Base-by-base conservation (phyloP, 2,329 filamentous ascomycete genomes). In the Fusarium dlaminii region DNA sequence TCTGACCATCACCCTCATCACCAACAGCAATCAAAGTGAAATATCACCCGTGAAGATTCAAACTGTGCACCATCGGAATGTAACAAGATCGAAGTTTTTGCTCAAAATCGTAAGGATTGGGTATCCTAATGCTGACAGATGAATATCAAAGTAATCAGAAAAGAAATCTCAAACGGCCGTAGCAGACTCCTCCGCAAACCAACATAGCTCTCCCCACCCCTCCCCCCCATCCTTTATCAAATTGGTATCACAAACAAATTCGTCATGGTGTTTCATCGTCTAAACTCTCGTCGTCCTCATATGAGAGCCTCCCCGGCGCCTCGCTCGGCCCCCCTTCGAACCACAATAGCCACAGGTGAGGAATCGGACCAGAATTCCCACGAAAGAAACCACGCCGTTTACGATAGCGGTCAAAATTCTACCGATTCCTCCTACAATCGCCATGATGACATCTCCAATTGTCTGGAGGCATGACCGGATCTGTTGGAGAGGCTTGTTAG, bases 341-440 rank as follows among this genome's bases (percentile, higher is more conserved):
- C 82, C 82, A 64, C 80, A 80, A 77, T 79, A 81, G 72, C 88
- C 87, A 80, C 88, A 90, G 58, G 87, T 90, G 60, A 94, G 82
- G 85, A 89, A 93, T 72, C 86, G 86, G 82, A 94, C 89, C 81
- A 94, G 86, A 82, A 92, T n/a, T n/a, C n/a, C n/a, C n/a, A n/a
- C n/a, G n/a, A n/a, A n/a, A n/a, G n/a, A n/a, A n/a, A n/a, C n/a
- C n/a, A n/a, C n/a, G n/a, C n/a, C 92, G 81, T 87, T 87, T 82
- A 94, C 88, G 80, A 94, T 91, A 77, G 90, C 90, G 73, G 87
- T 88, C 59, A 92, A 84, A 82, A 93, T 89, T 73, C 83, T 81
- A 61, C 89, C 92, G 77, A 94, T 90, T 77, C 88, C 91, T 75
- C 89, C 88, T 75, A 94, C 87, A 77, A 94, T 87, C 78, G 89